phyloP scores from a whole-genome alignment of 2,329 filamentous ascomycete genomes.

The Fusarium mundagurra region DNA sequence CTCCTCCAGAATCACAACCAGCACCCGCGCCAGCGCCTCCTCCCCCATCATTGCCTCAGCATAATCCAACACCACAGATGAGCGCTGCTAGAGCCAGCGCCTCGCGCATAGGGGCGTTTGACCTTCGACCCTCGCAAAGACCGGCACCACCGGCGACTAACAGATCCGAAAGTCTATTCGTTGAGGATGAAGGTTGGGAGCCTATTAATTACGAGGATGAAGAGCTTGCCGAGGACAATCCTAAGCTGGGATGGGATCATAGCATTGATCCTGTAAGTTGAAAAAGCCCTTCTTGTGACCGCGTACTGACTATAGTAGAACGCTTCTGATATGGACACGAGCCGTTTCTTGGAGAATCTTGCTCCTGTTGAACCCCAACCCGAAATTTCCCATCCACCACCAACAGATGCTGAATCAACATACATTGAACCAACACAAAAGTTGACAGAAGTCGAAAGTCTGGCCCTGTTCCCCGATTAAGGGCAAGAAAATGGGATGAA shows the following conservation, averaged over 20 bases:
- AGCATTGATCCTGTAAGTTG: conserved; percentile 68
- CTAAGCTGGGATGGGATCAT: conserved; percentile 79
- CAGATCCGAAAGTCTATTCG: conserved; percentile 75
- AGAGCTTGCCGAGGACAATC: conserved; percentile 68
- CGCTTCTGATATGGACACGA: conserved; percentile 55
- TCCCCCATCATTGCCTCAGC: conserved; percentile 42
- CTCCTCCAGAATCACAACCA: conserved; percentile 48
- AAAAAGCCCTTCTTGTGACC: not conserved
- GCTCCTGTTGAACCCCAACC: conserved; percentile 14
- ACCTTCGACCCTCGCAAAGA: conserved; percentile 63
- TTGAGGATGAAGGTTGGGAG: conserved; percentile 83
- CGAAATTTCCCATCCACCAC: conserved; percentile 27
- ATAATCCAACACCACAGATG: conserved; percentile 47
- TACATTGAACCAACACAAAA: conserved; percentile 77
- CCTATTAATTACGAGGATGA: conserved; percentile 70
- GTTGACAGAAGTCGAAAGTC: conserved; percentile 70
- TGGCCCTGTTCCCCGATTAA: conserved; percentile 56
- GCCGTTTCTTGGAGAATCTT: conserved; percentile 48
- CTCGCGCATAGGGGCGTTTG: conserved; percentile 51
- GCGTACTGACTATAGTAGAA: conserved; percentile 52
- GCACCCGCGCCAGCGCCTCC: conserved; percentile 37
- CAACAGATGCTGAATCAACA: conserved; percentile 44
- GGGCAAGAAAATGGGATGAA: not conserved
- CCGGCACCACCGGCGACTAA: conserved; percentile 66
- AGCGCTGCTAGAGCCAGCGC: conserved; percentile 49